These are phyloP conservation scores for Kingdonia uniflora DNA, from an alignment of 164 flowering plant genomes.

Conservation along the genomic window DNA sequence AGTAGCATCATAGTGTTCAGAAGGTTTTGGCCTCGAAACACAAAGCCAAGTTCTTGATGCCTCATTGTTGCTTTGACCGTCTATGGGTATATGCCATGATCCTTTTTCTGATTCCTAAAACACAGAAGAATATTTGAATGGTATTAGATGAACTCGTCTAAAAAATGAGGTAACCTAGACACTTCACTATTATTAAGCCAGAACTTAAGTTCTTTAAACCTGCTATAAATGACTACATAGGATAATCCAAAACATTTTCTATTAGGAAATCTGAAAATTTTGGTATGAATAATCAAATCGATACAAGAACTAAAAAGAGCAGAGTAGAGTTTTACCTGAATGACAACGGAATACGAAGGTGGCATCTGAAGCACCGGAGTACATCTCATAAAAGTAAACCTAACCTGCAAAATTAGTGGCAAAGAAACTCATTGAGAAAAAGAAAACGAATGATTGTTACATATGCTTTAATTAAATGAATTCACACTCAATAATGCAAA, in stretches of 20 bases:
- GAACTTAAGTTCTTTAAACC: too few relatives aligned
- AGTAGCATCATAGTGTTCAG: constrained; percentile 8
- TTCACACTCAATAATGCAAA: too few relatives aligned
- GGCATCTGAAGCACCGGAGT: constrained; percentile 57
- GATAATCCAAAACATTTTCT: too few relatives aligned
- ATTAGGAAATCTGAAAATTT: too few relatives aligned
- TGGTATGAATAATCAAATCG: too few relatives aligned
- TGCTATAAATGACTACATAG: too few relatives aligned
- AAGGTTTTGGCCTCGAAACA: constrained; percentile 27
- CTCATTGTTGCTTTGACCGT: constrained; percentile 26
- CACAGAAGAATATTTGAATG: neutral
- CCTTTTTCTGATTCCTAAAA: constrained; percentile 69
- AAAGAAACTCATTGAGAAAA: neutral
- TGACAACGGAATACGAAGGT: constrained; percentile 54
- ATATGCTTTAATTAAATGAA: too few relatives aligned
- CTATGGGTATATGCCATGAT: constrained; percentile 72
- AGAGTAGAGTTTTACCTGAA: constrained; percentile 44
- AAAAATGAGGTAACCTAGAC: too few relatives aligned
- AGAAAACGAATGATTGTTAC: neutral
- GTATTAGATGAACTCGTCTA: neutral
- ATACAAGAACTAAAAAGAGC: too few relatives aligned
- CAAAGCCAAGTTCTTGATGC: constrained; percentile 57
- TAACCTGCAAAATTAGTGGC: constrained; percentile 36
- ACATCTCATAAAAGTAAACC: constrained; percentile 49
- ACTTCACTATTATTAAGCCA: too few relatives aligned